A percentile compares a stretch with the other conserved stretches of the same genome.
These are phyloP conservation scores for Malus sieversii DNA, from an alignment of 306 rosid genomes.

Conservation along the genomic window DNA sequence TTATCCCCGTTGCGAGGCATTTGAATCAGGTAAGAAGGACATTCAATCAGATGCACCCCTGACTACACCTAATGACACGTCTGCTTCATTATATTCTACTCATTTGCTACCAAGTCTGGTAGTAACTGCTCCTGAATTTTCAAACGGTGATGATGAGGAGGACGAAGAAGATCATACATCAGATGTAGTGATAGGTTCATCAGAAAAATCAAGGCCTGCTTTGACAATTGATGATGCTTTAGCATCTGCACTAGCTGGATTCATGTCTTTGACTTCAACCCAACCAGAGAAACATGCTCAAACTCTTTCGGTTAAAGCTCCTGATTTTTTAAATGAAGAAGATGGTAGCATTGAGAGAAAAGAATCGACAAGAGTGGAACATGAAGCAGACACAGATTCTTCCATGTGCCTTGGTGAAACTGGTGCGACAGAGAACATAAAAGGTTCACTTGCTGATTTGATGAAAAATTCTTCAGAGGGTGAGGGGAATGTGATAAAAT, in stretches of 20 bases:
- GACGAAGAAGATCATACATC: conserved; percentile 20
- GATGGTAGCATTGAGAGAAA: conserved; percentile 23
- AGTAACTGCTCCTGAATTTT: conserved; percentile 78
- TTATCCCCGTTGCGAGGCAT: conserved; percentile 25
- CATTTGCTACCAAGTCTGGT: conserved; percentile 56
- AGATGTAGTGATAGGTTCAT: conserved; percentile 19
- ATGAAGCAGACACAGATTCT: conserved; percentile 18
- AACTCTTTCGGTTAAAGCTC: conserved; percentile 39
- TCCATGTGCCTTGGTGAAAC: conserved; percentile 18
- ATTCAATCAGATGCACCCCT: conserved; percentile 22
- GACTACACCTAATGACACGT: conserved; percentile 20
- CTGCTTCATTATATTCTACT: conserved; percentile 32
- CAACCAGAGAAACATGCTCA: conserved; percentile 32
- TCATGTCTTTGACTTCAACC: conserved; percentile 42
- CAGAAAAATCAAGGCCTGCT: conserved; percentile 29
- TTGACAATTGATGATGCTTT: conserved; percentile 68
- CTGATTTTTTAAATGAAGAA: conserved; percentile 50
- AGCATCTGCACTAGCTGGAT: conserved; percentile 73
- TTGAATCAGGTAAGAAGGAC: conserved; percentile 24
- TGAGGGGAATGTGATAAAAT: conserved; percentile 14
- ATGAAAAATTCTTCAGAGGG: conserved; percentile 11
- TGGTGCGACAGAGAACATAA: conserved; percentile 12
- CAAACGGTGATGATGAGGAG: conserved; percentile 34
- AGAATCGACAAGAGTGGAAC: conserved; percentile 12
- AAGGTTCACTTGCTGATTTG: conserved; percentile 18